phyloP scores from a whole-genome alignment of 345 rosid genomes.

The Eucalyptus paniculata region DNA sequence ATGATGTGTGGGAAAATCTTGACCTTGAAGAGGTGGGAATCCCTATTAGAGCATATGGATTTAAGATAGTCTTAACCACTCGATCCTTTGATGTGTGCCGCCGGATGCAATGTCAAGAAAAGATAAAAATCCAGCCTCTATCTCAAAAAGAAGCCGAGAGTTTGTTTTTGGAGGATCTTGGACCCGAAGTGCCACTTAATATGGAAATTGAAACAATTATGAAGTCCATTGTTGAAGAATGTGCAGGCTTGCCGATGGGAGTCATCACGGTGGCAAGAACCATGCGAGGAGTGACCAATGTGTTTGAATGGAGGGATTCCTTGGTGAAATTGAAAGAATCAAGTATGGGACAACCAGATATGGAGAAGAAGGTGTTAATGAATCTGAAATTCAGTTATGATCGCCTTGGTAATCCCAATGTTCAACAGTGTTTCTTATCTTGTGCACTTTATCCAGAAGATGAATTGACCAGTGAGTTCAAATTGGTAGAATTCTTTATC shows the following conservation, averaged over 20 bases:
- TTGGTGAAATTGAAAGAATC: neutral
- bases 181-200: neutral
- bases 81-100: neutral
- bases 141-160: neutral
- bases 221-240: neutral
- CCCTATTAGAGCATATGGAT: neutral
- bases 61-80: neutral
- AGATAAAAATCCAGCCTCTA: neutral
- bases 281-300: neutral
- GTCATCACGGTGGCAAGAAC: neutral
- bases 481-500: neutral
- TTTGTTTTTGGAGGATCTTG: neutral
- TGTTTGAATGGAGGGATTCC: neutral
- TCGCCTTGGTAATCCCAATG: neutral
- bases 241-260: conserved; percentile 3
- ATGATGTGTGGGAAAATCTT: neutral
- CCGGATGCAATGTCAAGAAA: neutral
- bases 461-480: neutral
- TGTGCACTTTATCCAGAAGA: conserved; percentile 9
- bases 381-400: neutral
- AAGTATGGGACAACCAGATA: fast-evolving
- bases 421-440: conserved; percentile 3
- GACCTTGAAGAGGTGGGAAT: neutral
- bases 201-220: neutral
- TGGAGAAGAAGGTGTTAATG: neutral